Evolutionary conservation across 352 stramenopile species (phyloP).

Genomic region (Globisporangium orthogonon): DNA sequence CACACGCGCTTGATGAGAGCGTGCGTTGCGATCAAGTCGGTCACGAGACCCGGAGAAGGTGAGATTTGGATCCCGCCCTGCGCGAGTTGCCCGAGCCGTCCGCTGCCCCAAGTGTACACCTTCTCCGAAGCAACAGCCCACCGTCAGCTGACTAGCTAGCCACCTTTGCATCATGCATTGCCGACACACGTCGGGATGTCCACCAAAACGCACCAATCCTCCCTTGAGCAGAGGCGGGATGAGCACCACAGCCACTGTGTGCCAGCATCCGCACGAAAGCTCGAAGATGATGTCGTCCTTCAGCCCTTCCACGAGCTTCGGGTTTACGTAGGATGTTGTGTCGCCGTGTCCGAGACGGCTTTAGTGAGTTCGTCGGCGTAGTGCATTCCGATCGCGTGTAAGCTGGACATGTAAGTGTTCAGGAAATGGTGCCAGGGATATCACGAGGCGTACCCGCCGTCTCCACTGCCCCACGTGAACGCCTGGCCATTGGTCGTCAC

Average conservation of each 20-base stretch:
- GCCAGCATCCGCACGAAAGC: constrained; percentile 80
- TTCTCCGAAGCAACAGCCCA: neutral
- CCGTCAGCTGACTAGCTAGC: neutral
- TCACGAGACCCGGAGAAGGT: constrained; percentile 61
- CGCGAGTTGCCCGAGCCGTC: constrained; percentile 82
- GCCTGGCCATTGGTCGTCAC: constrained; percentile 67
- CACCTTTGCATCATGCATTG: neutral
- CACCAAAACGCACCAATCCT: constrained; percentile 34
- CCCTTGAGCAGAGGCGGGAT: constrained; percentile 83
- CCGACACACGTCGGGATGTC: neutral
- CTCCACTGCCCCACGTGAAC: constrained; percentile 80
- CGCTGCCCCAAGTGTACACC: constrained; percentile 92
- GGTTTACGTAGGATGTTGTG: constrained; percentile 58
- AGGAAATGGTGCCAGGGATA: neutral
- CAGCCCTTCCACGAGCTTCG: constrained; percentile 65
- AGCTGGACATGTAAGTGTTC: neutral
- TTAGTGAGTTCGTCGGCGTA: neutral
- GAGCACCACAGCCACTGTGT: constrained; percentile 84
- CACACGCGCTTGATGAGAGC: constrained; percentile 82
- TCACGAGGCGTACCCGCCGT: constrained; percentile 53
- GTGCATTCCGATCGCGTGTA: neutral
- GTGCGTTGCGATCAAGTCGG: constrained; percentile 74
- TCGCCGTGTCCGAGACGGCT: constrained; percentile 75
- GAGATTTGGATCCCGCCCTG: constrained; percentile 73
- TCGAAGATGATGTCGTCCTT: constrained; percentile 77